These are phyloP conservation scores for Trichoderma oligosporum DNA, from an alignment of 2,329 filamentous ascomycete genomes.

Conservation along the genomic window DNA sequence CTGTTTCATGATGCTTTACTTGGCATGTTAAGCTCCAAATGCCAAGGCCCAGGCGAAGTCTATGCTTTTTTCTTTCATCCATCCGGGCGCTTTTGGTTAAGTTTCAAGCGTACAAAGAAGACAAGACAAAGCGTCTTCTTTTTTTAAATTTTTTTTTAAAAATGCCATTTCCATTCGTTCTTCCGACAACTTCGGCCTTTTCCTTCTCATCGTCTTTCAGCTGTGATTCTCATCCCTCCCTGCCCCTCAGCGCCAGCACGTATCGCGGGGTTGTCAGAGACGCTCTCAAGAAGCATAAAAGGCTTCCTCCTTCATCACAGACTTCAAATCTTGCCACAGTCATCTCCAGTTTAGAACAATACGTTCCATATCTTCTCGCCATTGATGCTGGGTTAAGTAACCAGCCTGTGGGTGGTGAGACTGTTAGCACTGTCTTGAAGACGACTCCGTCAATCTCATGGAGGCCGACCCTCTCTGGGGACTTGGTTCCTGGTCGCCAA, in stretches of 20 bases:
- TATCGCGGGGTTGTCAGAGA: conserved; percentile 79
- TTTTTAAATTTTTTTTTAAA: too few relatives aligned
- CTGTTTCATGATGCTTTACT: too few relatives aligned
- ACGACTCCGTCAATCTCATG: conserved; percentile 67
- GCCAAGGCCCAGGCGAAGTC: conserved; percentile 5
- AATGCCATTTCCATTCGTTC: conserved; percentile 87
- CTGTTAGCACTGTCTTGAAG: conserved; percentile 63
- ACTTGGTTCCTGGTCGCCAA: conserved; percentile 61
- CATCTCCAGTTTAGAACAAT: conserved; percentile 65
- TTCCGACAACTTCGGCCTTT: conserved; percentile 86
- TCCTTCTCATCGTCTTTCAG: conserved; percentile 74
- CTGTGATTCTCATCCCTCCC: conserved; percentile 81
- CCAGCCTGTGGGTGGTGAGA: conserved; percentile 47
- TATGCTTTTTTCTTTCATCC: neutral
- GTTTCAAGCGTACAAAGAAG: too few relatives aligned
- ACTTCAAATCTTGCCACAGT: conserved; percentile 67
- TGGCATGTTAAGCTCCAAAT: neutral
- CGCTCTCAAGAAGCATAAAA: conserved; percentile 83
- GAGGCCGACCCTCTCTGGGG: conserved; percentile 72
- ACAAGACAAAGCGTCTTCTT: too few relatives aligned
- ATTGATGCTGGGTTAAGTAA: conserved; percentile 68
- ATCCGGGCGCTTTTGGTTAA: neutral
- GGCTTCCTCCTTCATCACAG: conserved; percentile 69
- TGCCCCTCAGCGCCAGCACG: conserved; percentile 77
- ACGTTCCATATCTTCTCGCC: conserved; percentile 79